phyloP scores from a whole-genome alignment of 176 grass and related monocot species.

The Metroxylon sagu region DNA sequence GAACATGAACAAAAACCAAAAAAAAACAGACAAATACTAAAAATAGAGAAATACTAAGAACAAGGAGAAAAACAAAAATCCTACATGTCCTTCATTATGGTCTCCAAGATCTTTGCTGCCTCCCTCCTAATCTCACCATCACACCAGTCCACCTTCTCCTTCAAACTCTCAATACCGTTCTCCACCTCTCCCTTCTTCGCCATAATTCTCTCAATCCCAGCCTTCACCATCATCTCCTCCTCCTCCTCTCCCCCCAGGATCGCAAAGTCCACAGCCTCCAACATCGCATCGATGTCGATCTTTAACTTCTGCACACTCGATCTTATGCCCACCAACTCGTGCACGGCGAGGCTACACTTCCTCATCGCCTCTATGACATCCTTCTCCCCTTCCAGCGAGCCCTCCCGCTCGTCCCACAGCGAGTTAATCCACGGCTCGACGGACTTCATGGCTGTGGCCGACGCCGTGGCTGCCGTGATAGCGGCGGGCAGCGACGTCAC shows the following conservation, averaged over 20 bases:
- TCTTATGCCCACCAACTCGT: not conserved
- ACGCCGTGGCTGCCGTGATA: not conserved
- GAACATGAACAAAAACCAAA: too few species aligned
- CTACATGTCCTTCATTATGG: not conserved
- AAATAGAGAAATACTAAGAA: too few species aligned
- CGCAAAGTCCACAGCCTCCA: not conserved
- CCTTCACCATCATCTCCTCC: not conserved
- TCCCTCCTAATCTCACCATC: not conserved
- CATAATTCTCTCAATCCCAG: not conserved
- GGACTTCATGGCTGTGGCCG: conserved; percentile 1
- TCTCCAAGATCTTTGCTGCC: not conserved
- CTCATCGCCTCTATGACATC: not conserved
- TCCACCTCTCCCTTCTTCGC: not conserved
- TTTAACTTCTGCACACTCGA: not conserved
- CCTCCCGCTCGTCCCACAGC: not conserved
- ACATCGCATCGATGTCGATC: not conserved
- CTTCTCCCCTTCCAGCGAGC: not conserved
- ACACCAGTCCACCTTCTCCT: not conserved
- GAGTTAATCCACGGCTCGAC: not conserved
- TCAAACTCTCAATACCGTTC: not conserved
- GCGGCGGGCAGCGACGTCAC: not conserved
- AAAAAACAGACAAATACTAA: too few species aligned
- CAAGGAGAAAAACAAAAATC: too few species aligned
- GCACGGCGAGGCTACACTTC: not conserved
- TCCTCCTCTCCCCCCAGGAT: not conserved